Percentiles rank a stretch among this genome's conserved stretches.
These are phyloP conservation scores for Parathielavia hyrcaniae DNA, from an alignment of 495 filamentous ascomycete genomes.

Conservation along the genomic window DNA sequence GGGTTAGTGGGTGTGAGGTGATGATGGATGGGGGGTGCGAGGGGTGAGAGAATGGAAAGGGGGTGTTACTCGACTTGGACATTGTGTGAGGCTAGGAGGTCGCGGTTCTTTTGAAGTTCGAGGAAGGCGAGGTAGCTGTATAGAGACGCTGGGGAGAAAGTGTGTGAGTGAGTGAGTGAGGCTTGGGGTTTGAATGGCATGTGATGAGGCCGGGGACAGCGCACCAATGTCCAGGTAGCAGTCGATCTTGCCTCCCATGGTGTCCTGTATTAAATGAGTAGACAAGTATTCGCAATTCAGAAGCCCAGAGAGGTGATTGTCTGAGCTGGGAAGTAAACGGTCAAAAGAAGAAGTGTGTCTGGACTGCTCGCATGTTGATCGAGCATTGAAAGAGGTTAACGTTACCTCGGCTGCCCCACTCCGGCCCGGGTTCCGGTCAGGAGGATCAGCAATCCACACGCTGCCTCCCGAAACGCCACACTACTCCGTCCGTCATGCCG, in stretches of 20 bases:
- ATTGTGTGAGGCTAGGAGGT: constrained; percentile 48
- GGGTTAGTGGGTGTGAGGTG: neutral
- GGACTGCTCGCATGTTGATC: too few relatives aligned
- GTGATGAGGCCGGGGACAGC: neutral
- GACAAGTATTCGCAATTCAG: neutral
- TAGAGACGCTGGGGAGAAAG: constrained; percentile 55
- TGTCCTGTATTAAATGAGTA: neutral
- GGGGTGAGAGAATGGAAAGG: neutral
- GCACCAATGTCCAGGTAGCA: constrained; percentile 44
- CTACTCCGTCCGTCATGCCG: too few relatives aligned
- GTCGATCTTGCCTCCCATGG: constrained; percentile 55
- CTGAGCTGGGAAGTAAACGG: neutral
- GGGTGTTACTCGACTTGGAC: constrained; percentile 57
- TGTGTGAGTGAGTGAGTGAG: neutral
- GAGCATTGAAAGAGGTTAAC: too few relatives aligned
- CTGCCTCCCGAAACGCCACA: neutral
- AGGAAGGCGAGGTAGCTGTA: constrained; percentile 62
- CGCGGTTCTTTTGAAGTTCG: constrained; percentile 51
- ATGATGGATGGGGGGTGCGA: neutral
- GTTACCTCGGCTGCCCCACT: too few relatives aligned
- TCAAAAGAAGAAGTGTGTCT: too few relatives aligned
- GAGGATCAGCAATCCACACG: too few relatives aligned
- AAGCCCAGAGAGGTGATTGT: neutral
- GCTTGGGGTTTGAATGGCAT: constrained; percentile 1
- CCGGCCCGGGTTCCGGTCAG: too few relatives aligned